Percentiles rank a stretch among this genome's conserved stretches.
Conservation (phyloP, 805 yeast species). For the Cyberlindnera mrakii region DNA sequence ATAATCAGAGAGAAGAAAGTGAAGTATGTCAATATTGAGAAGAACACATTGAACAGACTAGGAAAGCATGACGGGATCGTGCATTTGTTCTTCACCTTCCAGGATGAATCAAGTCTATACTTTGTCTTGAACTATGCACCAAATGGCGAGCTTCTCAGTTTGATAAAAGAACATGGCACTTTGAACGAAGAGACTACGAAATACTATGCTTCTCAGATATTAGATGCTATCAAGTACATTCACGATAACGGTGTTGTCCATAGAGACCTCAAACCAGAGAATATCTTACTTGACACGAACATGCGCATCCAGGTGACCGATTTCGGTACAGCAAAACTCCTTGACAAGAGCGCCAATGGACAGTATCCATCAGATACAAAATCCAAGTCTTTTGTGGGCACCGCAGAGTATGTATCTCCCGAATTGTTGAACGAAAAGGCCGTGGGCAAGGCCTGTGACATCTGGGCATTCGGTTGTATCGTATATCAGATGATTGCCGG, state of each 20-base stretch:
- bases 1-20: conserved; percentile 78
- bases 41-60: conserved; percentile 68
- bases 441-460: conserved; percentile 88
- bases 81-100: conserved; percentile 70
- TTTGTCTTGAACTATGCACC: conserved; percentile 76
- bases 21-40: conserved; percentile 78
- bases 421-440: conserved; percentile 70
- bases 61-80: conserved; percentile 57
- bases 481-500: conserved; percentile 95
- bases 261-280: conserved; percentile 81
- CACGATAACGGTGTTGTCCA: conserved; percentile 74
- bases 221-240: conserved; percentile 68
- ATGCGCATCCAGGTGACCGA: conserved; percentile 68
- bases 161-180: conserved; percentile 65
- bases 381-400: conserved; percentile 80
- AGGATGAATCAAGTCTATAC: conserved; percentile 66
- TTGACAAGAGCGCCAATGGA: conserved; percentile 42
- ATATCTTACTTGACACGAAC: conserved; percentile 57
- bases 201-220: conserved; percentile 66
- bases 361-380: conserved; percentile 62
- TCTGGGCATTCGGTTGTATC: conserved; percentile 99
- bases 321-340: conserved; percentile 76
- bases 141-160: conserved; percentile 66
- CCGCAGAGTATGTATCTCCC: conserved; percentile 81
- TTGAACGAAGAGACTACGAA: conserved; percentile 62